phyloP scores from a whole-genome alignment of 2,329 filamentous ascomycete genomes.

The Exophiala phaeomuriformis region DNA sequence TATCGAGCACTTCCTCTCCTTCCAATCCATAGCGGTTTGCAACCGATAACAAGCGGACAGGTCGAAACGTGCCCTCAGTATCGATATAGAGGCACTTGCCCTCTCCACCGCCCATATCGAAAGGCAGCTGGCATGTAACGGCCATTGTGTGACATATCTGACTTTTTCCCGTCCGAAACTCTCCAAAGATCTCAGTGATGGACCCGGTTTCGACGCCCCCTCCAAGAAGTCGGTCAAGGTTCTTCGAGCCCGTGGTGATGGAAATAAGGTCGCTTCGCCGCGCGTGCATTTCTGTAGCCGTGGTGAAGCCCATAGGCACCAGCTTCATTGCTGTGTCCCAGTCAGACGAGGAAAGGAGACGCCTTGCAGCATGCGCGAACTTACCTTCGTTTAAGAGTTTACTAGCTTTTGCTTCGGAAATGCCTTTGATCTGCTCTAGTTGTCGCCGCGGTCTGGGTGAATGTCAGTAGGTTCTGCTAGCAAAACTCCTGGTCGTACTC shows the following conservation, averaged over 20 bases:
- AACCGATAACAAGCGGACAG: constrained; percentile 81
- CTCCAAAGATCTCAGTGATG: constrained; percentile 95
- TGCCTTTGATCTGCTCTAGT: constrained; percentile 93
- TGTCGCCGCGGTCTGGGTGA: constrained; percentile 56
- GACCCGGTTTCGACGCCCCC: constrained; percentile 95
- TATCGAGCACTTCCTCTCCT: constrained; percentile 95
- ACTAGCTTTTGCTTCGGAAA: constrained; percentile 90
- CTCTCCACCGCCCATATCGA: constrained; percentile 98
- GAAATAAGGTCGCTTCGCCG: constrained; percentile 94
- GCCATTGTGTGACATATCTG: constrained; percentile 98
- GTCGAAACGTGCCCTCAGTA: constrained; percentile 93
- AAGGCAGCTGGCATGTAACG: constrained; percentile 93
- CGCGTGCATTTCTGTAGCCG: constrained; percentile 97
- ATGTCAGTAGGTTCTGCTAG: not conserved
- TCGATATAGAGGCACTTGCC: constrained; percentile 98
- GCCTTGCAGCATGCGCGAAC: constrained; percentile 19
- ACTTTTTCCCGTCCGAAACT: constrained; percentile 96
- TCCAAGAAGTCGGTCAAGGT: constrained; percentile 87
- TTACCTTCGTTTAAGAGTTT: constrained; percentile 85
- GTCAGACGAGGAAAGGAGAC: constrained; percentile 3
- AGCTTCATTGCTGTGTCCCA: constrained; percentile 69
- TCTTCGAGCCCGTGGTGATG: constrained; percentile 95
- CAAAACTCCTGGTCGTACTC: constrained; percentile 29
- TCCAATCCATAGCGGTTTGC: constrained; percentile 91
- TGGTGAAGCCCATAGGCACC: constrained; percentile 98